A percentile compares a stretch with the other conserved stretches of the same genome.
Conservation (phyloP, 495 filamentous ascomycete genomes). For the Neurospora sp. region DNA sequence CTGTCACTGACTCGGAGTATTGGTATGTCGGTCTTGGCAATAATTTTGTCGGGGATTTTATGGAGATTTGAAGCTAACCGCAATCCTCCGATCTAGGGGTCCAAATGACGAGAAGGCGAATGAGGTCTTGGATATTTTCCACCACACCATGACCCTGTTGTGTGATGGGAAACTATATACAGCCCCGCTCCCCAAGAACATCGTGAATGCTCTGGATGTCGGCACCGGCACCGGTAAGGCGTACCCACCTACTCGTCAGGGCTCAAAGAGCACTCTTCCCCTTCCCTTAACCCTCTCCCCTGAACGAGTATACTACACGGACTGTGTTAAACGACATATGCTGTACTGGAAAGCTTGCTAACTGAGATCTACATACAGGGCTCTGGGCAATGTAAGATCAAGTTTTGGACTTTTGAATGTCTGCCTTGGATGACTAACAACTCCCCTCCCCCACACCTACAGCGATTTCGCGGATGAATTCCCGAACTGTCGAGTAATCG, state of each 20-base stretch:
- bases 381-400: slow-evolving; percentile 12
- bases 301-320: background rate
- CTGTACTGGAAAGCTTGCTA: background rate
- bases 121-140: slow-evolving; percentile 23
- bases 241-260: background rate
- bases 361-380: slow-evolving; percentile 5
- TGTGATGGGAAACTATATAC: slow-evolving; percentile 42
- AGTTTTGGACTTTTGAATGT: background rate
- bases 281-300: background rate
- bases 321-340: background rate
- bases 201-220: slow-evolving; percentile 44
- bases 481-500: slow-evolving; percentile 40
- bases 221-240: slow-evolving; percentile 45
- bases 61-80: background rate
- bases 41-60: too few relatives aligned
- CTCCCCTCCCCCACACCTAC: background rate
- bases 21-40: slow-evolving; percentile 11
- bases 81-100: slow-evolving; percentile 13
- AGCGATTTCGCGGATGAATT: slow-evolving; percentile 31
- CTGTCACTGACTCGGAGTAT: slow-evolving; percentile 11
- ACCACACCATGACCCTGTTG: slow-evolving; percentile 19
- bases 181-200: slow-evolving; percentile 38
- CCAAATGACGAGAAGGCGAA: slow-evolving; percentile 22
- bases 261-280: background rate
- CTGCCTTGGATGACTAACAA: background rate